phyloP scores from a whole-genome alignment of 1,139 yeast genomes.

The Debaryomyces fabryi region DNA sequence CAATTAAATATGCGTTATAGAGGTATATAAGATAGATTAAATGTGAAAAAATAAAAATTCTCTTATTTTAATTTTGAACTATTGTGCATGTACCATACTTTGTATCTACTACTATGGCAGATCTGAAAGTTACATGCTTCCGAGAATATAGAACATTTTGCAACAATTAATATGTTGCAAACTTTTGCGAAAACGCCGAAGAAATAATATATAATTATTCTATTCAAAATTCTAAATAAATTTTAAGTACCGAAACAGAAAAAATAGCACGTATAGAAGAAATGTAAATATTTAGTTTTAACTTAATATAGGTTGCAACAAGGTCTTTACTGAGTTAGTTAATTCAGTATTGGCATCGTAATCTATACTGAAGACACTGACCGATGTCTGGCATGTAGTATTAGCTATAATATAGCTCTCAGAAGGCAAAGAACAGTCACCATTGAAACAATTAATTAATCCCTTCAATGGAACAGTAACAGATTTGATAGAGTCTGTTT shows the following conservation, averaged over 20 bases:
- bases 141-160: background rate
- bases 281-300: background rate
- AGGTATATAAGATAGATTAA: background rate
- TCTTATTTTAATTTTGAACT: too few relatives aligned
- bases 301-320: slow-evolving; percentile 18
- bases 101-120: too few relatives aligned
- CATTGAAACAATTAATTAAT: slow-evolving; percentile 31
- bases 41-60: background rate
- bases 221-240: background rate
- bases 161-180: background rate
- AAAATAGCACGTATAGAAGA: background rate
- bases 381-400: slow-evolving; percentile 34
- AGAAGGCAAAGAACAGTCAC: slow-evolving; percentile 41
- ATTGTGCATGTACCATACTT: too few relatives aligned
- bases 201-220: background rate
- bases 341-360: slow-evolving; percentile 41
- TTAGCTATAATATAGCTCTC: slow-evolving; percentile 31
- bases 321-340: slow-evolving; percentile 26
- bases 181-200: background rate
- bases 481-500: slow-evolving; percentile 10
- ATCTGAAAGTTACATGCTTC: too few relatives aligned
- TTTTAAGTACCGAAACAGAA: background rate
- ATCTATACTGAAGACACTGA: slow-evolving; percentile 45
- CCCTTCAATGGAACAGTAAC: slow-evolving; percentile 19
- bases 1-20: background rate